These are phyloP conservation scores for Coemansia sp. DNA, from an alignment of 192 early-diverging fungal genomes.

Conservation along the genomic window DNA sequence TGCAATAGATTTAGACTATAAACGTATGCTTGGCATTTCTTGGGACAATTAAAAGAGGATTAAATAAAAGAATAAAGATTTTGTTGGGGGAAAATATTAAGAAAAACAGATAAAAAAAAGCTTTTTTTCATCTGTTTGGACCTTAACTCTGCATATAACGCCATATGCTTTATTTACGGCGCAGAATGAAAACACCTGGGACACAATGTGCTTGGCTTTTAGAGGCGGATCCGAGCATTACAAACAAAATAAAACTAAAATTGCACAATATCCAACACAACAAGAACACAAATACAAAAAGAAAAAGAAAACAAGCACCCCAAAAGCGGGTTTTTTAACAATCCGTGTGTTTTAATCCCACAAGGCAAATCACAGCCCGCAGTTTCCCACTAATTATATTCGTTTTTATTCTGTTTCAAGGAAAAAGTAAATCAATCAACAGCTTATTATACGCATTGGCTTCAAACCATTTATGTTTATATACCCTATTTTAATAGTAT, in stretches of 20 bases:
- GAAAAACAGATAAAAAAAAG: background rate
- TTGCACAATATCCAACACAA: background rate
- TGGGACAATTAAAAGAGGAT: background rate
- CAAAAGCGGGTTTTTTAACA: background rate
- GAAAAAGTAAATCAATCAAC: background rate
- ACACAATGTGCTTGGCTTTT: background rate
- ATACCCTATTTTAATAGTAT: background rate
- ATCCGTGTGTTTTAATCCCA: slow-evolving; percentile 1
- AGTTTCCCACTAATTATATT: background rate
- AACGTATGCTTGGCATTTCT: background rate
- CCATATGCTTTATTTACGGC: background rate
- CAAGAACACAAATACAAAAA: background rate
- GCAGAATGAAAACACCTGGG: background rate
- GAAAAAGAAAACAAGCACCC: background rate
- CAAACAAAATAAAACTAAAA: background rate
- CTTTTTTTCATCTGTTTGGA: background rate
- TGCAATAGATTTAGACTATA: background rate
- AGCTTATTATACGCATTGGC: background rate
- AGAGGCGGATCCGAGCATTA: background rate
- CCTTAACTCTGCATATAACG: background rate
- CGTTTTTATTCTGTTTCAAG: background rate
- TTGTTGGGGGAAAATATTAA: background rate
- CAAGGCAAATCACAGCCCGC: background rate
- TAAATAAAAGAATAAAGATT: background rate
- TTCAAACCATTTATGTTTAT: background rate